These are phyloP conservation scores for Mallotus repandus DNA, from an alignment of 441 rosid genomes.

Conservation along the genomic window DNA sequence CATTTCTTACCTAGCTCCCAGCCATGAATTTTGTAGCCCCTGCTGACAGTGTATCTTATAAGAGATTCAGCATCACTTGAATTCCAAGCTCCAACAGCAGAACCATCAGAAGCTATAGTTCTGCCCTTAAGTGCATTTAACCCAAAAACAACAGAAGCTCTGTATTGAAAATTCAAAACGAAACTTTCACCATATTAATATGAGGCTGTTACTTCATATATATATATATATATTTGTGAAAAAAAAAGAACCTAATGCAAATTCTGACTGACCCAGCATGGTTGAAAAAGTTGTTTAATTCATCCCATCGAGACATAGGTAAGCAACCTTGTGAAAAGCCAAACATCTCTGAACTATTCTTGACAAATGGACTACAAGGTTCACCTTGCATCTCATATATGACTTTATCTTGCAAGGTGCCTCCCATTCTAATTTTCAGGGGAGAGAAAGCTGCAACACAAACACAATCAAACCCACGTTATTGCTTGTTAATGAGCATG, in stretches of 20 bases:
- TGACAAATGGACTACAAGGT: conserved; percentile 25
- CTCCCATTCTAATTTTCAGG: conserved; percentile 37
- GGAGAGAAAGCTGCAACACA: conserved; percentile 34
- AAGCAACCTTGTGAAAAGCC: conserved; percentile 37
- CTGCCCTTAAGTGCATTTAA: conserved; percentile 34
- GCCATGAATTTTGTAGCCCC: conserved; percentile 23
- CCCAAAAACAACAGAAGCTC: conserved; percentile 30
- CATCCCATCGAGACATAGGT: conserved; percentile 36
- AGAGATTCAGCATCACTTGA: conserved; percentile 32
- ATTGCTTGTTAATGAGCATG: background rate
- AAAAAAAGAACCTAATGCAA: no score
- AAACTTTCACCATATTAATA: background rate
- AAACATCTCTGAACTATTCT: conserved; percentile 27
- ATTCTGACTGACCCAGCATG: conserved; percentile 21
- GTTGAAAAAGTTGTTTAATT: conserved; percentile 25
- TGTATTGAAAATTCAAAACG: conserved; percentile 6
- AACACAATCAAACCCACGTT: background rate
- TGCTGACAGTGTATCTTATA: conserved; percentile 28
- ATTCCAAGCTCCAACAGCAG: conserved; percentile 32
- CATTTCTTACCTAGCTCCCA: conserved; percentile 32
- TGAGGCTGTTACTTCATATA: background rate
- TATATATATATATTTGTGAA: background rate
- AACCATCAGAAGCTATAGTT: conserved; percentile 27
- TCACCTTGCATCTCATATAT: conserved; percentile 19
- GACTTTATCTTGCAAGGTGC: conserved; percentile 34